phyloP scores from a whole-genome alignment of 345 rosid genomes.

The Salix udensis region DNA sequence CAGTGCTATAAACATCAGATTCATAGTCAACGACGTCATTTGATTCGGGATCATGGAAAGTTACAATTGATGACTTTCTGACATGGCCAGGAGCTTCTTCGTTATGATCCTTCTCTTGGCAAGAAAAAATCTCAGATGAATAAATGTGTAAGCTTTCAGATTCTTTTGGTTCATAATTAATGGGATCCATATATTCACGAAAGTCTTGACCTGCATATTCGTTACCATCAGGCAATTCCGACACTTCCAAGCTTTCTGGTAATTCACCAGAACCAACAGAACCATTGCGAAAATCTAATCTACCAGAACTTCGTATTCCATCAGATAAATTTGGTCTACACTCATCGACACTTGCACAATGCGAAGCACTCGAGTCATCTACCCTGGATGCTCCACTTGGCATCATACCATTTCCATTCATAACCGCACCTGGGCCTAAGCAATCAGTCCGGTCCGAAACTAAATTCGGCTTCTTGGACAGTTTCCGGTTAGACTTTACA shows the following conservation, averaged over 20 bases:
- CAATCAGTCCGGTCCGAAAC: conserved; percentile 3
- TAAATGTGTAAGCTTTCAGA: conserved; percentile 27
- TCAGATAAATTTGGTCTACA: not conserved
- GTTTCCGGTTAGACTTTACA: conserved; percentile 29
- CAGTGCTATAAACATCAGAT: conserved; percentile 32
- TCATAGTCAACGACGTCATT: conserved; percentile 34
- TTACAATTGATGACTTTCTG: conserved; percentile 45
- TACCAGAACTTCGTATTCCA: conserved; percentile 12
- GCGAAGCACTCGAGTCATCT: conserved; percentile 19
- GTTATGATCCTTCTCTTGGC: conserved; percentile 31
- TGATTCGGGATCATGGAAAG: conserved; percentile 50
- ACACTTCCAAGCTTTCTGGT: conserved; percentile 16
- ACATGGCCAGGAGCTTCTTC: conserved; percentile 30
- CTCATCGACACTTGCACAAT: not conserved
- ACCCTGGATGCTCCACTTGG: conserved; percentile 25
- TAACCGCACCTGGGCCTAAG: conserved; percentile 8
- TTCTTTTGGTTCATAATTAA: conserved; percentile 20
- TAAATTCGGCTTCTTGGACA: conserved; percentile 17
- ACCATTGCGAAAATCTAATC: conserved; percentile 20
- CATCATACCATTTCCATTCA: not conserved
- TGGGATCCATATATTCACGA: conserved; percentile 30
- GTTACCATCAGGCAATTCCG: conserved; percentile 1
- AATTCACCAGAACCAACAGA: conserved; percentile 10
- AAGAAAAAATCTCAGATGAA: conserved; percentile 38
- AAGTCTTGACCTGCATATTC: conserved; percentile 17